Conservation (phyloP, 1,139 yeast species). For the Diutina pseudorugosa region DNA sequence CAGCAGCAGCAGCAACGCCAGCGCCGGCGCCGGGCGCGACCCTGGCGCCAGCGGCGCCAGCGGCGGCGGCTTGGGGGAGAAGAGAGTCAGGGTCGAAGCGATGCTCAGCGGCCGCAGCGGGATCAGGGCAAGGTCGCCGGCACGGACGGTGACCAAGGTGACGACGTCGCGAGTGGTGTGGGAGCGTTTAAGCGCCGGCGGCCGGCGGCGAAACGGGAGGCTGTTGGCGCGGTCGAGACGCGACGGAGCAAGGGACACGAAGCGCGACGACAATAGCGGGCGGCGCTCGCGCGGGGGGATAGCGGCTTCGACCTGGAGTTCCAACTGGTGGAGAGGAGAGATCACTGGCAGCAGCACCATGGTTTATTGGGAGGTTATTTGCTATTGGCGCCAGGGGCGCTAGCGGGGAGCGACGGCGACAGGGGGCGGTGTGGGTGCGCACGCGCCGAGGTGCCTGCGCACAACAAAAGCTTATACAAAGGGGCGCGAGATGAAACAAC, state of each 20-base stretch:
- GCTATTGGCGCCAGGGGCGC: not conserved
- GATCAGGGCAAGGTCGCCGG: not conserved
- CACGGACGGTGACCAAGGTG: not conserved
- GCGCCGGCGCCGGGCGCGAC: not conserved
- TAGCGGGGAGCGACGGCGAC: not conserved
- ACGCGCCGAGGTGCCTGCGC: no score
- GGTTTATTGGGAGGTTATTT: no score
- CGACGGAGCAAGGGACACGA: not conserved
- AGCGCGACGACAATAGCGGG: not conserved
- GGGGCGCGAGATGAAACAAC: no score
- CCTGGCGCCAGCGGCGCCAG: not conserved
- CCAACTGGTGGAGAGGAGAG: not conserved
- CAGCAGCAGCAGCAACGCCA: not conserved
- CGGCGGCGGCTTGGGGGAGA: not conserved
- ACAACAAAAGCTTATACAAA: no score
- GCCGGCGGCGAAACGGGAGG: not conserved
- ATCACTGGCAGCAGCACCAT: slow-evolving; percentile 1
- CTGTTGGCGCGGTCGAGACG: not conserved
- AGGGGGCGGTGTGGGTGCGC: not conserved
- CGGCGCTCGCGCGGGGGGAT: not conserved
- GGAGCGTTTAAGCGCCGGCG: not conserved
- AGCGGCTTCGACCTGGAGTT: not conserved
- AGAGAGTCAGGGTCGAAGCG: not conserved
- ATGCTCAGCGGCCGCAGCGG: not conserved
- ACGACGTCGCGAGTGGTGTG: not conserved